Conservation (phyloP, 441 rosid genomes). For the Daphne laureola region DNA sequence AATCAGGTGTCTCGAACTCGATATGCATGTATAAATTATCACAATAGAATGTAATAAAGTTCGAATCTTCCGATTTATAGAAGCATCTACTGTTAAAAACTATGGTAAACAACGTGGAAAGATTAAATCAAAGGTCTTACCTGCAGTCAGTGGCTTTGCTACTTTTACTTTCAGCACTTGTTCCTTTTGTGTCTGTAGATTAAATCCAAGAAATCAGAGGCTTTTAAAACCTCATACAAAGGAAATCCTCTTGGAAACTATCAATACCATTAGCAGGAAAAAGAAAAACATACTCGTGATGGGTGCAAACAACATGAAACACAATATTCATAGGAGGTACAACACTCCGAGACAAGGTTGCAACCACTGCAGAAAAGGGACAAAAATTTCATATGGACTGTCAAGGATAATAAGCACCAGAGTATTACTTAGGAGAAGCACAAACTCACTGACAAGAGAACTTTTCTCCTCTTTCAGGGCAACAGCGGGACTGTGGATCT, state of each 20-base stretch:
- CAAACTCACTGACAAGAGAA: constrained; percentile 90
- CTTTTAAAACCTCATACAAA: constrained; percentile 9
- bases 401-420: constrained; percentile 9
- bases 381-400: constrained; percentile 8
- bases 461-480: constrained; percentile 77
- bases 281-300: constrained; percentile 37
- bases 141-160: constrained; percentile 82
- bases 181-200: constrained; percentile 48
- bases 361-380: constrained; percentile 54
- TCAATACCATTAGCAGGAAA: not conserved
- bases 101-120: not conserved
- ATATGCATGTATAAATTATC: too few relatives aligned
- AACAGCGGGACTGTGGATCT: constrained; percentile 75
- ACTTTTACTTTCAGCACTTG: constrained; percentile 54
- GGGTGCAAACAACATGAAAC: constrained; percentile 92
- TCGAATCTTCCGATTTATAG: too few relatives aligned
- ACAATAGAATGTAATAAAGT: too few relatives aligned
- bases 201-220: constrained; percentile 15
- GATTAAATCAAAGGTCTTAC: constrained; percentile 23
- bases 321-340: constrained; percentile 83
- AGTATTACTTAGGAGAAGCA: constrained; percentile 14
- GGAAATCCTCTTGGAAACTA: not conserved
- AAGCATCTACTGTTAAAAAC: too few relatives aligned
- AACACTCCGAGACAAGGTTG: constrained; percentile 71
- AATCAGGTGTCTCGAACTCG: too few relatives aligned